Evolutionary conservation across 345 rosid species (phyloP).

Genomic region (Cardamine resedifolia): DNA sequence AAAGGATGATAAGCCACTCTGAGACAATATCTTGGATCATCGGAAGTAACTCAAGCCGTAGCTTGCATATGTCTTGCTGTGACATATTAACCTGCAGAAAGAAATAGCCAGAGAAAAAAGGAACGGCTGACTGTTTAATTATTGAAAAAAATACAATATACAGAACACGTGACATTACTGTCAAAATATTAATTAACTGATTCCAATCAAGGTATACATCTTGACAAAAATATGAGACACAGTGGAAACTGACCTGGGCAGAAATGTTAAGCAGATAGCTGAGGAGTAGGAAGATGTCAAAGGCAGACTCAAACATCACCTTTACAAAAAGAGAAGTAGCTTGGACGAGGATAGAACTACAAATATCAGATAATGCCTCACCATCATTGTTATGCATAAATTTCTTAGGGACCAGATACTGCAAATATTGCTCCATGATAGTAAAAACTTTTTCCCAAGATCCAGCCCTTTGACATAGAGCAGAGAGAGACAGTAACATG

Average conservation of each 20-base stretch:
- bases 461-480: slow-evolving; percentile 59
- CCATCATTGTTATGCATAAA: slow-evolving; percentile 46
- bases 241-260: slow-evolving; percentile 67
- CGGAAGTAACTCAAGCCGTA: slow-evolving; percentile 82
- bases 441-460: slow-evolving; percentile 76
- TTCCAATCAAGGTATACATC: slow-evolving; percentile 9
- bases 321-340: slow-evolving; percentile 80
- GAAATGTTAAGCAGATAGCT: slow-evolving; percentile 71
- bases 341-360: slow-evolving; percentile 59
- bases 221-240: slow-evolving; percentile 8
- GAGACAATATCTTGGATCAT: slow-evolving; percentile 82
- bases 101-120: slow-evolving; percentile 1
- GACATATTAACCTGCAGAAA: slow-evolving; percentile 64
- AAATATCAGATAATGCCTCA: slow-evolving; percentile 47
- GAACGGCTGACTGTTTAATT: slow-evolving; percentile 3
- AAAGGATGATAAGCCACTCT: slow-evolving; percentile 84
- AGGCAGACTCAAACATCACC: slow-evolving; percentile 84
- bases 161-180: neutral
- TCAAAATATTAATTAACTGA: slow-evolving; percentile 2
- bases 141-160: neutral
- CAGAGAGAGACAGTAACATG: slow-evolving; percentile 69
- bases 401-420: slow-evolving; percentile 75
- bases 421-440: slow-evolving; percentile 61
- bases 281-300: slow-evolving; percentile 70
- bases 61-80: slow-evolving; percentile 61